Base-by-base conservation (phyloP, 805 yeast species). In the Starmerella davenportii region DNA sequence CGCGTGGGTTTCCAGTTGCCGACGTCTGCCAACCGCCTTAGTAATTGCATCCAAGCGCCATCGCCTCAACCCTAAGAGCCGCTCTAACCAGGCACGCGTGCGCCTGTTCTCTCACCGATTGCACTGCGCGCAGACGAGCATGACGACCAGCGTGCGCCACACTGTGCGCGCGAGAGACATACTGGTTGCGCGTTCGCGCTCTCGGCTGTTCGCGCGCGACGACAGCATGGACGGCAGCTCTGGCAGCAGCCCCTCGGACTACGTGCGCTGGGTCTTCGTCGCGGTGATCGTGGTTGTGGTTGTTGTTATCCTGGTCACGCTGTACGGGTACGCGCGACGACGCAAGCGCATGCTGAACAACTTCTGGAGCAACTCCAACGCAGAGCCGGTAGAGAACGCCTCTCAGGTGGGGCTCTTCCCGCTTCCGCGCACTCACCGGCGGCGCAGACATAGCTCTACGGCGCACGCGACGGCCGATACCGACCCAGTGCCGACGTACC, bases 401-500 rank as follows among this genome's bases (percentile, higher is more conserved):
- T 13, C 18, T 9, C 23, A n/a, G 16, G 13, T 29, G 19, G 32
- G 32, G 5, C 8, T 29, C 5, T 29, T 29, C 19, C 23, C 20
- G 34, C 21, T 8, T 21, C 36, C 33, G 29, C 13, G 38, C 33
- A 15, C 35, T 15, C 32, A 39, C 30, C 34, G 39, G 9, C 34
- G 35, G 4, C 25, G 17, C 16, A 34, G 30, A 23, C 38, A 36
- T 17, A 15, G 37, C 14, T n/a, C n/a, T n/a, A n/a, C n/a, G n/a
- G n/a, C n/a, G n/a, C 15, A 21, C 4, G 27, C 21, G 14, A 29
- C 16, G 20, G 46, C 31, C 21, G 41, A 38, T 25, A 32, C 30
- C 23, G 43, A 43, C 31, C 46, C 50, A 1, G 50, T 45, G 20
- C 50, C 50, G 4, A 30, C 43, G 7, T 46, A 46, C 40, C 38